Evolutionary conservation across 1,139 yeast genomes (phyloP).

Genomic region (Protomyces inouyei): DNA sequence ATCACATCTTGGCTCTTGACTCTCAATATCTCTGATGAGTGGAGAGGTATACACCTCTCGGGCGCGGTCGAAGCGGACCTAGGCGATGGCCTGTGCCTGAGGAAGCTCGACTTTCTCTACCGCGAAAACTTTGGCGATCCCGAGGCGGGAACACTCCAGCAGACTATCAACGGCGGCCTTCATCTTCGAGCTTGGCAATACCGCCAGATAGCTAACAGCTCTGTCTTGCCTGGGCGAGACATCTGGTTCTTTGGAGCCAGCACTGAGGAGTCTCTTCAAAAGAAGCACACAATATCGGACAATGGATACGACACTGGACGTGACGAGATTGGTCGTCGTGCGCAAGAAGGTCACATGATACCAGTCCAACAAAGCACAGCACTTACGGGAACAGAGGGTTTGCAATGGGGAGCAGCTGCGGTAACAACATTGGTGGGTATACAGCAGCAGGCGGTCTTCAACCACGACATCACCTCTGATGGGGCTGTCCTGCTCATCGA

Average conservation of each 20-base stretch:
- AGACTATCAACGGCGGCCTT: constrained; percentile 10
- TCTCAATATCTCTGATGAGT: constrained; percentile 12
- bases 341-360: neutral
- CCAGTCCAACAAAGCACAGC: neutral
- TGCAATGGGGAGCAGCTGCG: neutral
- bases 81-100: neutral
- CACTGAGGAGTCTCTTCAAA: constrained; percentile 2
- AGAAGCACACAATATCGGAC: neutral
- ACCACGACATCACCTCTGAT: neutral
- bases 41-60: constrained; percentile 13
- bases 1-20: constrained; percentile 12
- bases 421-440: neutral
- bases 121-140: constrained; percentile 23
- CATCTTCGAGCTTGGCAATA: constrained; percentile 22
- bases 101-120: constrained; percentile 13
- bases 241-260: constrained; percentile 18
- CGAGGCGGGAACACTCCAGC: constrained; percentile 4
- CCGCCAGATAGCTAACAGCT: neutral
- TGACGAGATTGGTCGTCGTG: constrained; percentile 14
- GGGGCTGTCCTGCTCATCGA: neutral
- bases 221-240: neutral
- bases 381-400: neutral
- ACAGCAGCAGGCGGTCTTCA: neutral
- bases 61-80: constrained; percentile 9
- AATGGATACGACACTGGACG: constrained; percentile 16